phyloP scores from a whole-genome alignment of 2,329 filamentous ascomycete species.

The Knoxdaviesia proteae region DNA sequence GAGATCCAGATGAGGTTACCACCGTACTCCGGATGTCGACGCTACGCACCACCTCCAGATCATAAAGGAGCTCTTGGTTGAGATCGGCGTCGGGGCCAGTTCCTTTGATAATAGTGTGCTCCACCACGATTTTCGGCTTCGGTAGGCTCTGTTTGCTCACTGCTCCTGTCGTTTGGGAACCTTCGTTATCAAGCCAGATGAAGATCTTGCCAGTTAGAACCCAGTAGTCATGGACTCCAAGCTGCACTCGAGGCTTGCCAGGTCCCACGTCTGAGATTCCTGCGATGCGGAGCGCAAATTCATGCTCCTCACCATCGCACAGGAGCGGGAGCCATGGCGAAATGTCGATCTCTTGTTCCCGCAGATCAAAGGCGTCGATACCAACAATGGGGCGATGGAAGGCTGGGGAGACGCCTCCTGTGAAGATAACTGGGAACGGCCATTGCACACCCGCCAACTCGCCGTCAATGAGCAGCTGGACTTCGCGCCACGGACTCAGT shows the following conservation, averaged over 20 bases:
- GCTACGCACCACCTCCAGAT: slow-evolving; percentile 30
- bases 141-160: neutral
- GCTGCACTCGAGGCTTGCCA: slow-evolving; percentile 23
- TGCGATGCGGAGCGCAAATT: slow-evolving; percentile 44
- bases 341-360: slow-evolving; percentile 66
- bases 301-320: slow-evolving; percentile 42
- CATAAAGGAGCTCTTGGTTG: slow-evolving; percentile 39
- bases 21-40: slow-evolving; percentile 29
- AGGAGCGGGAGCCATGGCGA: slow-evolving; percentile 54
- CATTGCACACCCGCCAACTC: slow-evolving; percentile 53
- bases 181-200: slow-evolving; percentile 41
- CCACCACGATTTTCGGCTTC: slow-evolving; percentile 13
- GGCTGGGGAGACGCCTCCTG: slow-evolving; percentile 56
- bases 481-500: slow-evolving; percentile 54
- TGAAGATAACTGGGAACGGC: slow-evolving; percentile 70
- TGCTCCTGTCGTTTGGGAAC: slow-evolving; percentile 28
- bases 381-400: slow-evolving; percentile 64
- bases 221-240: slow-evolving; percentile 30
- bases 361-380: slow-evolving; percentile 57
- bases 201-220: slow-evolving; percentile 63
- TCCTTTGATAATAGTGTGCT: slow-evolving; percentile 13
- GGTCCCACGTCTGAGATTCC: slow-evolving; percentile 37
- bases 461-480: slow-evolving; percentile 57
- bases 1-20: slow-evolving; percentile 9
- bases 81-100: slow-evolving; percentile 27